Evolutionary conservation across 352 stramenopile genomes (phyloP).

Genomic region (Globisporangium ultimum): DNA sequence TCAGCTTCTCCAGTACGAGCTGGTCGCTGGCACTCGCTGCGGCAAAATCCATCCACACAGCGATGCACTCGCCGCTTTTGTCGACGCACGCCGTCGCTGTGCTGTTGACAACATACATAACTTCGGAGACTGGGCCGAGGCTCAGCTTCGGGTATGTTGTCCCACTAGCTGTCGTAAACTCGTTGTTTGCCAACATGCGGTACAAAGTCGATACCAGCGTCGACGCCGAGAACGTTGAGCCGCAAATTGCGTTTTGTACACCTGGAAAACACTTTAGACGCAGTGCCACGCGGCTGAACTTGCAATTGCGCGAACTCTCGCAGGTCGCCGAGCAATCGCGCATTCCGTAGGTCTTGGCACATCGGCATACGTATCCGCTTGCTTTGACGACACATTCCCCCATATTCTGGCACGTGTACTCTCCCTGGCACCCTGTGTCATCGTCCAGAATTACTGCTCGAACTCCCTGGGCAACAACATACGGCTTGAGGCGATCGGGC

Average conservation of each 20-base stretch:
- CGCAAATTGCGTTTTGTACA: conserved; percentile 25
- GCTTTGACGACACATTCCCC: conserved; percentile 31
- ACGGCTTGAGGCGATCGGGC: conserved; percentile 18
- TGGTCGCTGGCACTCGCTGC: conserved; percentile 19
- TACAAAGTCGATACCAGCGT: conserved; percentile 45
- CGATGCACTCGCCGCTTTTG: conserved; percentile 25
- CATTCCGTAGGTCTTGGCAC: conserved; percentile 51
- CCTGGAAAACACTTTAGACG: conserved; percentile 29
- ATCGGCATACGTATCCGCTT: conserved; percentile 36
- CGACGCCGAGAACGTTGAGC: conserved; percentile 33
- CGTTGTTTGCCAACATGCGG: conserved; percentile 38
- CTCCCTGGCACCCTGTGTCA: conserved; percentile 57
- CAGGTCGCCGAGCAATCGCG: conserved; percentile 47
- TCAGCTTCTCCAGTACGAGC: conserved; percentile 46
- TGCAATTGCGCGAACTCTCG: conserved; percentile 35
- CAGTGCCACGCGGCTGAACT: conserved; percentile 46
- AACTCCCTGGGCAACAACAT: conserved; percentile 41
- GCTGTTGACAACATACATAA: conserved; percentile 59
- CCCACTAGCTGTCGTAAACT: conserved; percentile 35
- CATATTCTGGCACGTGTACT: conserved; percentile 54
- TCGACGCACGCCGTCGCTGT: conserved; percentile 27
- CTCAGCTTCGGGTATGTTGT: conserved; percentile 31
- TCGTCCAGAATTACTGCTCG: conserved; percentile 48
- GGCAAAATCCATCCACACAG: conserved; percentile 40
- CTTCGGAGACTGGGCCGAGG: conserved; percentile 30